A percentile compares a stretch with the other conserved stretches of the same genome.
These are phyloP conservation scores for Eucalyptus albens DNA, from an alignment of 345 rosid species.

Conservation along the genomic window DNA sequence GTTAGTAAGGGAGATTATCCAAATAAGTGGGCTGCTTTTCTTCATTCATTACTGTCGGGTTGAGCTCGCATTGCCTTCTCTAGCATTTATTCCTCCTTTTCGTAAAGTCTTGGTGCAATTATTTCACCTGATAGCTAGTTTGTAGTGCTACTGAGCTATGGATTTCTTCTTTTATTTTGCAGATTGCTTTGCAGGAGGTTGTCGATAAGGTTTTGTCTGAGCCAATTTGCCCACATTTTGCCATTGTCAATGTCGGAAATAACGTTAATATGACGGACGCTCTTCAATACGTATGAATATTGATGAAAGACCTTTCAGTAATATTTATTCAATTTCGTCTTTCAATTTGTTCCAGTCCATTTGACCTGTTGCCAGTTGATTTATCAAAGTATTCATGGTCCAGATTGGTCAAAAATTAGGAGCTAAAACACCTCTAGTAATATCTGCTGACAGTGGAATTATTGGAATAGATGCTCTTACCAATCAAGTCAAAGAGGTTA, in stretches of 20 bases:
- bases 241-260: slow-evolving; percentile 22
- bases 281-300: slow-evolving; percentile 12
- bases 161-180: neutral
- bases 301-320: neutral
- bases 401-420: slow-evolving; percentile 31
- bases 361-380: neutral
- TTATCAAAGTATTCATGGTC: neutral
- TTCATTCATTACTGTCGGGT: neutral
- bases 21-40: neutral
- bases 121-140: neutral
- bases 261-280: neutral
- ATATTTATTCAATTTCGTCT: neutral
- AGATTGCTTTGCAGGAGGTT: slow-evolving; percentile 52
- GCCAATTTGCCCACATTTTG: slow-evolving; percentile 64
- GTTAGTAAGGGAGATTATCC: neutral
- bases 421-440: slow-evolving; percentile 22
- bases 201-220: slow-evolving; percentile 42
- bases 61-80: neutral
- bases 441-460: slow-evolving; percentile 31
- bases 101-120: neutral
- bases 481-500: slow-evolving; percentile 55
- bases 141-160: neutral
- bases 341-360: neutral
- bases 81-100: neutral
- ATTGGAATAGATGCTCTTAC: slow-evolving; percentile 40